Conservation (phyloP, 2,329 filamentous ascomycete species). For the Exophiala oligosperma region DNA sequence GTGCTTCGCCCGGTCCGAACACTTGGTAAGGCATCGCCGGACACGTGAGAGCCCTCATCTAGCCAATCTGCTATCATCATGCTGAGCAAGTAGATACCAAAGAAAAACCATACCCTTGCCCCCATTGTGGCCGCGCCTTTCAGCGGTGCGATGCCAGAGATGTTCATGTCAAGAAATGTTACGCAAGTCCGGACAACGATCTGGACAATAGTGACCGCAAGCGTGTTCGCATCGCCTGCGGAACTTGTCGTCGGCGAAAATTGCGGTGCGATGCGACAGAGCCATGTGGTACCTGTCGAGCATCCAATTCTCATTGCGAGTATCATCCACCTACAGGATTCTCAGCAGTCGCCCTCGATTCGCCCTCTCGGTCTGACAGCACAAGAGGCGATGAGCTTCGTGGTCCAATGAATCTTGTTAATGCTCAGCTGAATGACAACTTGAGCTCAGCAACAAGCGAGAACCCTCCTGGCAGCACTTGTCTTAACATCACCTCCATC, state of each 20-base stretch:
- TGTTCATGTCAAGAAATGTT: conserved; percentile 11
- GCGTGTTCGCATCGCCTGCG: conserved; percentile 29
- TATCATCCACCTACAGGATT: background rate
- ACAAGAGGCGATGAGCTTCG: background rate
- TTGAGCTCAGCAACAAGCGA: background rate
- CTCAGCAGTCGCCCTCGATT: background rate
- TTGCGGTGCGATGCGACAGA: conserved; percentile 29
- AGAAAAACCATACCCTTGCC: conserved; percentile 13
- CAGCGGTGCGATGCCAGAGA: conserved; percentile 11
- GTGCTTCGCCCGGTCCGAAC: conserved; percentile 13
- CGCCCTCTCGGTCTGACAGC: background rate
- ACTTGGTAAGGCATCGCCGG: conserved; percentile 12
- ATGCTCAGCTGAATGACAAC: background rate
- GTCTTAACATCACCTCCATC: background rate
- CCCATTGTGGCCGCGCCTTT: conserved; percentile 7
- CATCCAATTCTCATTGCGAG: conserved; percentile 1
- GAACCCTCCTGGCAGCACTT: background rate
- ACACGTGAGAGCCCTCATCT: background rate
- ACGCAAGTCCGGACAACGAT: background rate
- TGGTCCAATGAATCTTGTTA: background rate
- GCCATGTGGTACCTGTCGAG: conserved; percentile 21
- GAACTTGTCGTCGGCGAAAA: conserved; percentile 29
- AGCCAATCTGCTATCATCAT: background rate
- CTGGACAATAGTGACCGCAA: conserved; percentile 1
- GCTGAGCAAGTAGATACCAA: conserved; percentile 10